Percentiles rank a stretch among this genome's conserved stretches.
Evolutionary conservation across 495 filamentous ascomycete species (phyloP).

Genomic region (Platismatia glauca): DNA sequence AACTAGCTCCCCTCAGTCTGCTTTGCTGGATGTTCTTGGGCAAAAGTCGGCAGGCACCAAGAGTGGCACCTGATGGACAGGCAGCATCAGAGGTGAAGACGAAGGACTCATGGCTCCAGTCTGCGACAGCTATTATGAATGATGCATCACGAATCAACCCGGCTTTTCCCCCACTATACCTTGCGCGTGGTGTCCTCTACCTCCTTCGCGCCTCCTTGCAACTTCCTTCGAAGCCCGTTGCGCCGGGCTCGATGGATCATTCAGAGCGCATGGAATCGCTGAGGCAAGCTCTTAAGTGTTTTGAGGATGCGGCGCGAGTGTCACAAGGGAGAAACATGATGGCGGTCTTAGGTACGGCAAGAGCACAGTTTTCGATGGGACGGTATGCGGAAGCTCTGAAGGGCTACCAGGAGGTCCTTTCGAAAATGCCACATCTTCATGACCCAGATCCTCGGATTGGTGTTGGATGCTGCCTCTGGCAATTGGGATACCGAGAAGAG

Average conservation of each 20-base stretch:
- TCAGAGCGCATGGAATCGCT: constrained; percentile 71
- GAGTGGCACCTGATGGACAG: constrained; percentile 55
- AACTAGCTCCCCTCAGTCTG: constrained; percentile 71
- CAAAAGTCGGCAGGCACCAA: constrained; percentile 86
- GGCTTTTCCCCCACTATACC: constrained; percentile 73
- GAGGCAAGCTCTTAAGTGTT: constrained; percentile 76
- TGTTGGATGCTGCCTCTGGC: constrained; percentile 93
- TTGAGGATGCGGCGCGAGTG: constrained; percentile 80
- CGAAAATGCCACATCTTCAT: constrained; percentile 74
- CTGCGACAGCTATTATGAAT: constrained; percentile 83
- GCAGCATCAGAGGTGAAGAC: constrained; percentile 63
- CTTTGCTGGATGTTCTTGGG: constrained; percentile 88
- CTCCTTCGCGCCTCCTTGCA: constrained; percentile 82
- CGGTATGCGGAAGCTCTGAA: constrained; percentile 74
- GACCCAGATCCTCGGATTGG: constrained; percentile 95
- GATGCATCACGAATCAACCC: constrained; percentile 92
- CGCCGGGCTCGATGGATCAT: constrained; percentile 52
- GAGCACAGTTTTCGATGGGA: constrained; percentile 73
- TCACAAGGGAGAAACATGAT: constrained; percentile 82
- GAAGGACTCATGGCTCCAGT: constrained; percentile 86
- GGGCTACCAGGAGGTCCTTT: constrained; percentile 75
- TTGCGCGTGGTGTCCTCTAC: constrained; percentile 85
- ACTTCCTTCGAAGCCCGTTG: constrained; percentile 56
- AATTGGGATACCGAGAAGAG: constrained; percentile 85
- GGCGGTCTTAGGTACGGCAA: constrained; percentile 77